Evolutionary conservation across 225 moss, liverwort and hornwort species (phyloP), one percentile per base, ranked within the genome.

Genomic region (Pseudisothecium myosuroides): DNA sequence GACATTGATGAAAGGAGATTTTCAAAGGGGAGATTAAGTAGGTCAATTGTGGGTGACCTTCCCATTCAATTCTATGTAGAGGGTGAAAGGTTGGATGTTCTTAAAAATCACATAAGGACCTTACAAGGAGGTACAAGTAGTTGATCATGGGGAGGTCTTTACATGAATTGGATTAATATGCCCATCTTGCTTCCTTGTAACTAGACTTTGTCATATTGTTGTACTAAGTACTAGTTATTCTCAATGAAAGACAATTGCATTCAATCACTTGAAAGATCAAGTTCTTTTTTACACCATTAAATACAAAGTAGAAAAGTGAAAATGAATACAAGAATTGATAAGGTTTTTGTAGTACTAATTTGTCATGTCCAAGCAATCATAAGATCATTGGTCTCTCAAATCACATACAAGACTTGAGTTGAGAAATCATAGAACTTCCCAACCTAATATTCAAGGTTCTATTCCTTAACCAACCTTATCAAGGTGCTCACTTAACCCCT

Each of bases 381-480:
- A 6, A 45, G 6, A 47, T 3, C 18, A 74, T 47, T 31, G 2
- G 31, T 31, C 11, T 74, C 1, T 29, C 19, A 12, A 32, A 7
- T 20, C 10, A 18, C 50, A 20, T 21, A 34, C 2, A 50, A 32
- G 20, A 21, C 1, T 76, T 52, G 8, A 22, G 13, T 76, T 49
- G 12, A 75, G 7, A 75, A 32, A 20, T 75, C 7, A 32, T 19
- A 20, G 6, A 50, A 20, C 1, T 75, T 49, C 12, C 7, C 19
- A 32, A 32, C 7, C 19, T 18, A 49, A 11, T 19, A 31, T 0
- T 1, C 0, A 0, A 75, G 19, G 28, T 18, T 49, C 26, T 45
- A 43, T 43, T 72, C 5, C 3, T 9, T 72, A 17, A 43, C 3
- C 9, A 27, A n/a, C 67, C 34, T 67, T 37, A 67, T 6, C 21